Base-by-base conservation (phyloP, 257 asterid genomes). In the Lantana camara region DNA sequence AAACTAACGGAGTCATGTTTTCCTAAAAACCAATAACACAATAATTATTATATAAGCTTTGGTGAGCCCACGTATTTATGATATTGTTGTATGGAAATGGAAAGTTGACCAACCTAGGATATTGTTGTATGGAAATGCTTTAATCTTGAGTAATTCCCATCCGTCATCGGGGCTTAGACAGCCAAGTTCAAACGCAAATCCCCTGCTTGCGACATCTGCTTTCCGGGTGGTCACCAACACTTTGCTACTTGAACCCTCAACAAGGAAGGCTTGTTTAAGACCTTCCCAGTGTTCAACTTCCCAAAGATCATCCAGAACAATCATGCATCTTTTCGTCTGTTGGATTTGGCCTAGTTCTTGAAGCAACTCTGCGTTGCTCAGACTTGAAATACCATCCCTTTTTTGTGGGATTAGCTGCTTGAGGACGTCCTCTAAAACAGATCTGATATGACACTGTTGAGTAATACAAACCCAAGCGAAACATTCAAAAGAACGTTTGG, bases 111-210 rank as follows among this genome's bases (percentile, higher is more conserved):
- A 3, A 64, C 70, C 70, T 14, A 52, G 41, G 20, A 14, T 5
- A n/a, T 14, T 21, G 19, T 2, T 7, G 0, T n/a, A 27, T 13
- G 61, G 71, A 61, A 56, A 71, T 11, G 66, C 70, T 60, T 60
- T 69, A 40, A 22, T 63, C 71, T 17, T 64, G 29, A 71, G 71
- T 63, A 71, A 46, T 35, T 71, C 61, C 76, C 52, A 71, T 0
- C 66, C 55, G 14, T 63, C 76, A 7, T 63, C 58, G 11, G 24
- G 4, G 32, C 10, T 41, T 6, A 72, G 45, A 13, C 15, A 57
- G 7, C 68, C 53, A 10, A 44, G 44, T 29, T 72, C 41, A 16
- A 64, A 49, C 14, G 35, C 41, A 20, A 3, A 49, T 16, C 54
- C 70, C 5, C 19, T 29, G 12, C 21, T 8, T 44, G 68, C 57